Conservation (phyloP, 768 basidiomycete species). For the Artomyces pyxidatus region DNA sequence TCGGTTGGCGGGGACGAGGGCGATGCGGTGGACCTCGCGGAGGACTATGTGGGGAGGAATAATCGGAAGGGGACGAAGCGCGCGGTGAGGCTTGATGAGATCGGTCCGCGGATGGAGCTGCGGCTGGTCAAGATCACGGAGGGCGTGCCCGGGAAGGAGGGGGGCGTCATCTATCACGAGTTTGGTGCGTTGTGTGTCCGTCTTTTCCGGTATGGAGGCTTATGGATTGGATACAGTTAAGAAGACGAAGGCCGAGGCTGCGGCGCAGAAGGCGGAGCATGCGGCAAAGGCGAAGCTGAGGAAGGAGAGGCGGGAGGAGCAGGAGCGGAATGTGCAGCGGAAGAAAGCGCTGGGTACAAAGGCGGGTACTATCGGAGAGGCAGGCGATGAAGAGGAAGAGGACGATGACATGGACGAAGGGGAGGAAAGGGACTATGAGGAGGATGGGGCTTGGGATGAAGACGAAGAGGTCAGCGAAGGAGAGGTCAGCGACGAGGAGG, state of each 20-base stretch:
- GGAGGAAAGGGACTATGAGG: conserved; percentile 26
- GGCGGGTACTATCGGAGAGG: conserved; percentile 26
- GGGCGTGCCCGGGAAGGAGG: conserved; percentile 89
- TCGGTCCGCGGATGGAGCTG: conserved; percentile 94
- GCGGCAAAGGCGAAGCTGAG: conserved; percentile 68
- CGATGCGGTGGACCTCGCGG: conserved; percentile 74
- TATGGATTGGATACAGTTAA: conserved; percentile 54
- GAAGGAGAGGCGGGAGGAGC: conserved; percentile 77
- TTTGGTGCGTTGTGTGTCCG: conserved; percentile 52
- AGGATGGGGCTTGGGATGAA: conserved; percentile 41
- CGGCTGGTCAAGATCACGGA: conserved; percentile 90
- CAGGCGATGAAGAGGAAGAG: conserved; percentile 28
- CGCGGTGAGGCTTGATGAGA: conserved; percentile 87
- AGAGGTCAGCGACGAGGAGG: conserved; percentile 33
- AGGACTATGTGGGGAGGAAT: conserved; percentile 91
- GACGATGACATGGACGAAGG: conserved; percentile 30
- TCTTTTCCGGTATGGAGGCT: conserved; percentile 2
- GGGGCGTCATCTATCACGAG: conserved; percentile 89
- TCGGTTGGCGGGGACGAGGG: conserved; percentile 83
- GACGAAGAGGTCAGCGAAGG: conserved; percentile 60
- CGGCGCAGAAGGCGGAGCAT: conserved; percentile 62
- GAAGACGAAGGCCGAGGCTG: conserved; percentile 74
- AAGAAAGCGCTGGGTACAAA: conserved; percentile 50
- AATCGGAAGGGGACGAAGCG: conserved; percentile 88
- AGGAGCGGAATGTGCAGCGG: conserved; percentile 81